A percentile compares a stretch with the other conserved stretches of the same genome.
Conservation (phyloP, 1,284 basidiomycete species). For the Schizopora paradoxa region DNA sequence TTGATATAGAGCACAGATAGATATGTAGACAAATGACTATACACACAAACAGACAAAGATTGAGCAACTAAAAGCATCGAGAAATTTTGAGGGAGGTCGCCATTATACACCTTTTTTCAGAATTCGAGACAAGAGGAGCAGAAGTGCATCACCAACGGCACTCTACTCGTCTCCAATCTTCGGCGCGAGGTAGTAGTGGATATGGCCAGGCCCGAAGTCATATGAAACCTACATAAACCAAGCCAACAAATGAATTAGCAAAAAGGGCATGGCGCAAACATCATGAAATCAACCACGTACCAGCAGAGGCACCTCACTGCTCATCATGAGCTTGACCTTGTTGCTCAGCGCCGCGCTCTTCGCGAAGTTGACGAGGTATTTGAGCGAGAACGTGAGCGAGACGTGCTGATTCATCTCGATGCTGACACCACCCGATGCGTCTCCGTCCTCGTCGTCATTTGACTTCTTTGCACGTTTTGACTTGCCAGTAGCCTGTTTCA, state of each 20-base stretch:
- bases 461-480: slow-evolving; percentile 45
- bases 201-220: slow-evolving; percentile 76
- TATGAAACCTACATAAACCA: slow-evolving; percentile 63
- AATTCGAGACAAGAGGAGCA: too few relatives aligned
- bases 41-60: too few relatives aligned
- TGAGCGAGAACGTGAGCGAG: slow-evolving; percentile 91
- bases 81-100: too few relatives aligned
- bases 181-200: slow-evolving; percentile 84
- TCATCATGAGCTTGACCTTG: slow-evolving; percentile 80
- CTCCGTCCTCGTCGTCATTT: slow-evolving; percentile 39
- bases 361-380: slow-evolving; percentile 96
- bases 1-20: too few relatives aligned
- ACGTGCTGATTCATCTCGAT: slow-evolving; percentile 92
- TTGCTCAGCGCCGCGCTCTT: slow-evolving; percentile 81
- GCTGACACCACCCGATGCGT: slow-evolving; percentile 50
- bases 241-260: background rate
- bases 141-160: background rate
- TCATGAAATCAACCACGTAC: slow-evolving; percentile 40
- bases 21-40: too few relatives aligned
- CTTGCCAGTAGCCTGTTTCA: slow-evolving; percentile 30
- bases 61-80: too few relatives aligned
- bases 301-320: slow-evolving; percentile 86
- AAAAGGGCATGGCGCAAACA: slow-evolving; percentile 4
- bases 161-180: slow-evolving; percentile 79
- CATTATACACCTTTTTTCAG: too few relatives aligned